Evolutionary conservation across 805 yeast species (phyloP), one percentile per base, ranked within the genome.

Genomic region (Candida glaebosa): DNA sequence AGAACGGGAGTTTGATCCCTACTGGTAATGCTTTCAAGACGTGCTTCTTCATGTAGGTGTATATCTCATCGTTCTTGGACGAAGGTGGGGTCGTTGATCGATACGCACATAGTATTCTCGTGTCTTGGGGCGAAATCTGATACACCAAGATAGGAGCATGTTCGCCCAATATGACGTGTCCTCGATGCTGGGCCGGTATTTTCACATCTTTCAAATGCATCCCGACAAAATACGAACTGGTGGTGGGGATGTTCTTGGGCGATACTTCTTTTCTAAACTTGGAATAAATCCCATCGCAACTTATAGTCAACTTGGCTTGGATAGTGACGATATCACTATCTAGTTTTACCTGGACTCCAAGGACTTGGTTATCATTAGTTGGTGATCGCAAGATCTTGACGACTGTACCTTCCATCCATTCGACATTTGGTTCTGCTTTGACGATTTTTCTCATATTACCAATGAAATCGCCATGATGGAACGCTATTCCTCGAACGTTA

Each of bases 221-320:
- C 3, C 96, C 98, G 16, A 89, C 84, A 61, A 93, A 93, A 56
- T 91, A 86, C 6, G 96, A 87, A 16, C 82, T 85, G 16, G 87
- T 76, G 0, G 60, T 53, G 9, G 98, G 95, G 17, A 75, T 73
- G 50, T 79, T 77, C 24, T 73, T 70, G n/a, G 73, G 62, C 16
- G 79, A 68, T 37, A 86, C 72, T 44, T 82, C 83, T 59, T 80
- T 86, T 60, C 99, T 78, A 70, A 91, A 88, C 62, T 84, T 89
- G 43, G 97, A 90, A 57, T 87, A 88, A 43, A 91, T 90, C 45
- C 99, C 99, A 63, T 93, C 99, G 57, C 95, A 87, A 37, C 85
- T 78, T 22, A 89, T 71, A 5, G 91, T 84, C 43, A 89, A 57
- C 42, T 79, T 77, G 3, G 84, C 87, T 20, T 72, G 69, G 12